A percentile compares a stretch with the other conserved stretches of the same genome.
Conservation (phyloP, 2,329 filamentous ascomycete species). For the Talaromyces sp. region DNA sequence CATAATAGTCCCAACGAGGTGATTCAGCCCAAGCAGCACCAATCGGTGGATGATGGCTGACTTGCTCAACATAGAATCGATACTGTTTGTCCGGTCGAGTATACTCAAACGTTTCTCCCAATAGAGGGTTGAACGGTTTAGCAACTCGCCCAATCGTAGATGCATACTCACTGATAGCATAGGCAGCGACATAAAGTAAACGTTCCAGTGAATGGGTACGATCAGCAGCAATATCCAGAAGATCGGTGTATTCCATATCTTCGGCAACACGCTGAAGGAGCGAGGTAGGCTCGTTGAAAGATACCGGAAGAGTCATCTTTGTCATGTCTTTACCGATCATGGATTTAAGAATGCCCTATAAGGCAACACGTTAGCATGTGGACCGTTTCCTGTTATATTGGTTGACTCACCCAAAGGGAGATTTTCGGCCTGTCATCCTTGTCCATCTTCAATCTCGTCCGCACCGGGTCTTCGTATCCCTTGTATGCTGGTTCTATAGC, state of each 20-base stretch:
- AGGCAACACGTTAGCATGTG: constrained; percentile 1
- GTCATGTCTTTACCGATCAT: constrained; percentile 99
- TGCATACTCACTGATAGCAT: constrained; percentile 93
- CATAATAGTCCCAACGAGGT: constrained; percentile 89
- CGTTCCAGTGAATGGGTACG: constrained; percentile 84
- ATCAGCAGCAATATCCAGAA: constrained; percentile 84
- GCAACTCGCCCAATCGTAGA: constrained; percentile 95
- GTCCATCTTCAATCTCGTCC: constrained; percentile 80
- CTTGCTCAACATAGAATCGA: constrained; percentile 97
- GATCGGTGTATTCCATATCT: constrained; percentile 96
- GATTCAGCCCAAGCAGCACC: constrained; percentile 92
- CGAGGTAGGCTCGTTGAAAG: constrained; percentile 97
- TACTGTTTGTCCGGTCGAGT: constrained; percentile 94
- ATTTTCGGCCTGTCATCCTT: constrained; percentile 91
- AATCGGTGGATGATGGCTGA: constrained; percentile 93
- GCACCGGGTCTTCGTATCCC: constrained; percentile 87
- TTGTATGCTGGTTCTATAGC: constrained; percentile 77
- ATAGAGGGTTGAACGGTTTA: constrained; percentile 94
- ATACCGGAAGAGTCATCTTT: constrained; percentile 97
- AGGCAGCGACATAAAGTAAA: constrained; percentile 90
- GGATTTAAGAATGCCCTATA: constrained; percentile 88
- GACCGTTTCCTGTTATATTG: neutral
- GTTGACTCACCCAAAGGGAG: constrained; percentile 78
- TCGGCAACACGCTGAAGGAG: constrained; percentile 91
- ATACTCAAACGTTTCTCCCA: constrained; percentile 97